A percentile compares a stretch with the other conserved stretches of the same genome.
These are phyloP conservation scores for Kodamaea leandrae DNA, from an alignment of 805 yeast species.

Conservation along the genomic window DNA sequence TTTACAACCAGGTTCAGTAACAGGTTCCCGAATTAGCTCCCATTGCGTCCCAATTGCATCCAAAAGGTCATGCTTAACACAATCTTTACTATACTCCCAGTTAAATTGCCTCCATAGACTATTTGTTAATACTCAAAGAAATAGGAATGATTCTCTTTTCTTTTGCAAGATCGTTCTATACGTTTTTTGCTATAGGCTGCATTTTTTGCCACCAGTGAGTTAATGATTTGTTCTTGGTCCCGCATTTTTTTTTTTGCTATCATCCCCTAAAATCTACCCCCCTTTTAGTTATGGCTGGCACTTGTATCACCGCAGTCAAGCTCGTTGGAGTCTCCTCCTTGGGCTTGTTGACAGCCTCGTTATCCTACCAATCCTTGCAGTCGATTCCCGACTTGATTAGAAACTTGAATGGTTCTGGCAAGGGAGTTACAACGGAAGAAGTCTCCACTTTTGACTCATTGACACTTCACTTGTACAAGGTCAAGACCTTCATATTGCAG, in stretches of 20 bases:
- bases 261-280: constrained; percentile 6
- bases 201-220: constrained; percentile 1
- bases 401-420: constrained; percentile 21
- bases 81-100: too few relatives aligned
- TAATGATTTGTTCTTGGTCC: background rate
- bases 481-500: constrained; percentile 20
- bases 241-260: background rate
- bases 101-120: too few relatives aligned
- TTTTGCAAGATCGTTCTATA: too few relatives aligned
- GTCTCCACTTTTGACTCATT: constrained; percentile 5
- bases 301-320: constrained; percentile 48
- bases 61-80: too few relatives aligned
- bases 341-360: constrained; percentile 60
- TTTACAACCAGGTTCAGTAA: too few relatives aligned
- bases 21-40: too few relatives aligned
- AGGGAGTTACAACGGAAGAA: constrained; percentile 5
- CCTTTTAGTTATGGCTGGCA: constrained; percentile 9
- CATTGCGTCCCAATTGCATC: too few relatives aligned
- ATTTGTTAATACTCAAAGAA: too few relatives aligned
- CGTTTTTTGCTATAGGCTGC: background rate
- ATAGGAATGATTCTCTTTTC: too few relatives aligned
- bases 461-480: constrained; percentile 17
- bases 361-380: constrained; percentile 39
- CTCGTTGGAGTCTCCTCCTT: constrained; percentile 63
- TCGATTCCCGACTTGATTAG: constrained; percentile 28